Evolutionary conservation across 2,329 filamentous ascomycete species (phyloP).

Genomic region (Curvularia sp.): DNA sequence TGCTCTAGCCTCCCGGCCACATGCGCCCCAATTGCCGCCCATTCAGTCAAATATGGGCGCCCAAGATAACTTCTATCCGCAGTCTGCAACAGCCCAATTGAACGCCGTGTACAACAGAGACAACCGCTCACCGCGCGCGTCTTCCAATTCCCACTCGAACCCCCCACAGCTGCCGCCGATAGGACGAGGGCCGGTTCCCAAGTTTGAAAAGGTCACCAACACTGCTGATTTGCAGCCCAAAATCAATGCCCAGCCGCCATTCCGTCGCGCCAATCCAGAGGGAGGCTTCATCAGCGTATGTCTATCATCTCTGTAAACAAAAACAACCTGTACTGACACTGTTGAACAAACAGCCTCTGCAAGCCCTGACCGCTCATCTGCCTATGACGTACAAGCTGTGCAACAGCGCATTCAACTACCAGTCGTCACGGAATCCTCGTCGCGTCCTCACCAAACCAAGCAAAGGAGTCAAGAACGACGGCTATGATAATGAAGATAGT

Average conservation of each 20-base stretch:
- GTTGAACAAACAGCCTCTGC: constrained; percentile 71
- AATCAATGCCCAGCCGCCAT: constrained; percentile 86
- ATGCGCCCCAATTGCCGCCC: constrained; percentile 74
- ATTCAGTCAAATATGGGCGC: constrained; percentile 71
- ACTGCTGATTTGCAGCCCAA: constrained; percentile 79
- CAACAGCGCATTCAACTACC: constrained; percentile 98
- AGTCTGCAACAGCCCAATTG: constrained; percentile 72
- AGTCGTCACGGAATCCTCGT: constrained; percentile 94
- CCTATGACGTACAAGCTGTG: constrained; percentile 97
- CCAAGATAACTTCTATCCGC: constrained; percentile 73
- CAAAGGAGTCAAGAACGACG: constrained; percentile 98
- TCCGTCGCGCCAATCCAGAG: constrained; percentile 92
- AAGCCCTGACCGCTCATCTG: constrained; percentile 91
- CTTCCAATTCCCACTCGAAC: constrained; percentile 52
- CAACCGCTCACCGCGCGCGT: constrained; percentile 57
- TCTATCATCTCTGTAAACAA: constrained; percentile 13
- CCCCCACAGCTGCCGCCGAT: constrained; percentile 56
- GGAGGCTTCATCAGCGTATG: constrained; percentile 96
- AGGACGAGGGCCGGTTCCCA: constrained; percentile 76
- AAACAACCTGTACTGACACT: constrained; percentile 27
- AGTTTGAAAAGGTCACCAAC: constrained; percentile 81
- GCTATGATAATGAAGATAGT: constrained; percentile 98
- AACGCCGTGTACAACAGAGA: constrained; percentile 70
- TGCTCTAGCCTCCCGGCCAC: constrained; percentile 56
- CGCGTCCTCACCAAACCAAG: constrained; percentile 97